Percentiles rank a stretch among this genome's conserved stretches.
These are phyloP conservation scores for Mortierella sp. DNA, from an alignment of 371 early-diverging fungal genomes.

Conservation along the genomic window DNA sequence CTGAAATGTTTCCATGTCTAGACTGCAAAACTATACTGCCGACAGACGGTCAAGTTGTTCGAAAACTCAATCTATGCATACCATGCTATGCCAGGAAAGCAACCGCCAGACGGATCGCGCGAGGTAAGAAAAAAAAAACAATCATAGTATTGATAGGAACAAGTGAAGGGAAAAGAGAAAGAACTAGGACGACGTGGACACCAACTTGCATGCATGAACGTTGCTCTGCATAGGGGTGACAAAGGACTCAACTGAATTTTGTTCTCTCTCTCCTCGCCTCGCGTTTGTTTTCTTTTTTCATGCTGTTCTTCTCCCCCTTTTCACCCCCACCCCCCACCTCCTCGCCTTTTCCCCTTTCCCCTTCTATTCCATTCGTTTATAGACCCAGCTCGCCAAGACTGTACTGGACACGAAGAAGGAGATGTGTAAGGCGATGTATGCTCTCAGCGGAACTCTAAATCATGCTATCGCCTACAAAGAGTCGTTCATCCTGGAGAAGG, in stretches of 20 bases:
- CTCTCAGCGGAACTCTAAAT: constrained; percentile 39
- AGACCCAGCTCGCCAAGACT: constrained; percentile 26
- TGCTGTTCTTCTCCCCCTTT: not conserved
- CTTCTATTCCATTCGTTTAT: not conserved
- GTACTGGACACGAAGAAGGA: constrained; percentile 43
- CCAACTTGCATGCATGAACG: not conserved
- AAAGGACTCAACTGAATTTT: not conserved
- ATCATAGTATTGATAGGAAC: too few relatives aligned
- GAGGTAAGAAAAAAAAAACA: constrained; percentile 27
- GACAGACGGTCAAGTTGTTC: constrained; percentile 38
- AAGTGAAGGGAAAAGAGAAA: not conserved
- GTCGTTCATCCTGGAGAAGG: constrained; percentile 39
- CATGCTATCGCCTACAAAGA: constrained; percentile 43
- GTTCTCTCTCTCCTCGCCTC: not conserved
- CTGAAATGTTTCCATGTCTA: not conserved
- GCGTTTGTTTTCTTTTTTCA: constrained; percentile 4
- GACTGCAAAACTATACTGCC: constrained; percentile 47
- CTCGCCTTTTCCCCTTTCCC: not conserved
- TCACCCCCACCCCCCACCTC: not conserved
- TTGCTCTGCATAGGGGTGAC: too few relatives aligned
- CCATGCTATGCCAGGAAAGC: constrained; percentile 41
- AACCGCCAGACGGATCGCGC: constrained; percentile 23
- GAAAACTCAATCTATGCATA: constrained; percentile 39
- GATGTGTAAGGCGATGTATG: constrained; percentile 47
- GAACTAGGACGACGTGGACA: not conserved